Percentiles rank a stretch among this genome's conserved stretches.
Evolutionary conservation across 805 yeast species (phyloP).

Genomic region (Teunomyces cretensis): DNA sequence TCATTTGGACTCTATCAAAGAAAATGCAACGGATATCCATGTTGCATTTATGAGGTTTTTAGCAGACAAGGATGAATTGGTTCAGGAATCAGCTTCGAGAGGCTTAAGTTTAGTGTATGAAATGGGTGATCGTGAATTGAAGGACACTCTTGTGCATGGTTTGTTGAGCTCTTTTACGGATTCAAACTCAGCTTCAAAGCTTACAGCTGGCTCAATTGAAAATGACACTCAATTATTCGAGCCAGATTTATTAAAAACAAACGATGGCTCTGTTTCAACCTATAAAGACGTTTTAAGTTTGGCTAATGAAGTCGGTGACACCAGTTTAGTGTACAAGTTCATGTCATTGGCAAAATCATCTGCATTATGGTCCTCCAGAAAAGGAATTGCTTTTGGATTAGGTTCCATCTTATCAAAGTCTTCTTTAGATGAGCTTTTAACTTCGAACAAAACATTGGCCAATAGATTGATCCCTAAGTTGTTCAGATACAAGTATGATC

Average conservation of each 20-base stretch:
- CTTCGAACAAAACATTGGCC: slow-evolving; percentile 54
- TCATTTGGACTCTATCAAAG: slow-evolving; percentile 37
- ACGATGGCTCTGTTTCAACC: slow-evolving; percentile 84
- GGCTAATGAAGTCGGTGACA: slow-evolving; percentile 95
- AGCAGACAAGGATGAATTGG: slow-evolving; percentile 76
- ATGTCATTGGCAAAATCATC: slow-evolving; percentile 90
- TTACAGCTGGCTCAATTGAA: slow-evolving; percentile 66
- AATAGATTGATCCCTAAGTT: slow-evolving; percentile 73
- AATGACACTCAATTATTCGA: slow-evolving; percentile 84
- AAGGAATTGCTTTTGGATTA: slow-evolving; percentile 92
- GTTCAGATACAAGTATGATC: slow-evolving; percentile 83
- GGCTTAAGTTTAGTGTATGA: slow-evolving; percentile 85
- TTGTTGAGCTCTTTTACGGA: slow-evolving; percentile 78
- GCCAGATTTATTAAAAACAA: slow-evolving; percentile 74
- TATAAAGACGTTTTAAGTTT: slow-evolving; percentile 84
- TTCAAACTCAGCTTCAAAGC: slow-evolving; percentile 45
- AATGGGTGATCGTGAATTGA: slow-evolving; percentile 62
- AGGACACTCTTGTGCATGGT: slow-evolving; percentile 71
- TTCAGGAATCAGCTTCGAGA: slow-evolving; percentile 91
- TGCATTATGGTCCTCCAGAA: slow-evolving; percentile 87
- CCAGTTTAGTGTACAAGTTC: slow-evolving; percentile 87
- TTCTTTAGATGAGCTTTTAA: slow-evolving; percentile 61
- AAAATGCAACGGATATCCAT: slow-evolving; percentile 62
- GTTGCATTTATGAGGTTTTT: slow-evolving; percentile 72
- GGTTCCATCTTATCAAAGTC: slow-evolving; percentile 82